These are phyloP conservation scores for Tetrapisispora nanseiensis DNA, from an alignment of 805 yeast genomes.

Conservation along the genomic window DNA sequence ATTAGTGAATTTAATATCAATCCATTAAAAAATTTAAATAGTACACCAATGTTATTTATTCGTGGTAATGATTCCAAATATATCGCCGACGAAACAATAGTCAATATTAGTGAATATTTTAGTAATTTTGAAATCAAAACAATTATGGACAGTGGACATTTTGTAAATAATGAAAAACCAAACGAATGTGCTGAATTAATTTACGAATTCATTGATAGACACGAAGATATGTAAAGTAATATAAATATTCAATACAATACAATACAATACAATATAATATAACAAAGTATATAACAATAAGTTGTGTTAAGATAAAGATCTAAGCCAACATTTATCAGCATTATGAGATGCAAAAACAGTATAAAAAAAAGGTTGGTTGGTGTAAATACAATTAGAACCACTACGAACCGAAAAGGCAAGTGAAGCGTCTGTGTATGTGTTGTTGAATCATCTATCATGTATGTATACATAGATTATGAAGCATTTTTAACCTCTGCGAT, in stretches of 20 bases:
- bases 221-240: slow-evolving; percentile 23
- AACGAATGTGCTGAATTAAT: slow-evolving; percentile 56
- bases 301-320: too few relatives aligned
- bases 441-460: too few relatives aligned
- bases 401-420: too few relatives aligned
- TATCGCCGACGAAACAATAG: slow-evolving; percentile 73
- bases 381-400: too few relatives aligned
- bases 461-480: too few relatives aligned
- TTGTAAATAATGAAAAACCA: slow-evolving; percentile 87
- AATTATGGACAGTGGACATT: slow-evolving; percentile 72
- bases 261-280: too few relatives aligned
- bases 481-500: too few relatives aligned
- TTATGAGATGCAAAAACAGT: too few relatives aligned
- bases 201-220: slow-evolving; percentile 49
- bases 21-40: slow-evolving; percentile 30
- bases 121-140: slow-evolving; percentile 69
- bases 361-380: too few relatives aligned
- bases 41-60: slow-evolving; percentile 62
- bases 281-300: background rate
- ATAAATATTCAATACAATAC: too few relatives aligned
- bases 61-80: slow-evolving; percentile 70
- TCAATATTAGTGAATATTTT: slow-evolving; percentile 64
- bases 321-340: too few relatives aligned
- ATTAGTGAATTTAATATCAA: slow-evolving; percentile 72
- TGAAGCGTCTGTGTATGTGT: too few relatives aligned